Base-by-base conservation (phyloP, 1,139 yeast genomes). In the Geotrichum fermentans region DNA sequence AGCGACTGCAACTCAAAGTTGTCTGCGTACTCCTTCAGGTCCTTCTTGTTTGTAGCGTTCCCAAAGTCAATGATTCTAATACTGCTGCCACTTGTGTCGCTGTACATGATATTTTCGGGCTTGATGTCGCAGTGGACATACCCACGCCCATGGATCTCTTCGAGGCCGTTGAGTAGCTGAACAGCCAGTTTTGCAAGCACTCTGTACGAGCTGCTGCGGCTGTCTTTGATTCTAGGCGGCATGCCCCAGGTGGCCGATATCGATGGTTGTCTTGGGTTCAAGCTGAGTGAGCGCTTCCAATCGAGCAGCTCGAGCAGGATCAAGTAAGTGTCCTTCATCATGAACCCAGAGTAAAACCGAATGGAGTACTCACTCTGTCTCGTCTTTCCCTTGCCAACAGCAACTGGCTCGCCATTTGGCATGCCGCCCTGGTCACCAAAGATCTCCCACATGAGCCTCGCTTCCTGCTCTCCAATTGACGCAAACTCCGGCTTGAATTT, bases 41-140 rank as follows among this genome's bases (percentile, higher is more conserved):
- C 55, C 11, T 37, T 14, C 6, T 48, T 43, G 6, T 41, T 28
- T 2, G 53, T 51, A 1, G 63, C 58, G 43, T 59, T 60, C 13
- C 63, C 61, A 24, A 60, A 55, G 41, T 60, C 63, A 17, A 60
- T 54, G 7, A 60, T 40, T 43, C 58, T 59, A 40, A 60, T 43
- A 26, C 49, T 53, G 30, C 47, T 40, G n/a, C 30, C 21, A 17
- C 38, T 41, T 26, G 45, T 46, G 17, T 42, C 42, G 16, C 35
- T 48, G 42, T 55, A 60, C 73, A 86, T 68, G 35, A 86, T 76
- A 62, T 86, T 86, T 63, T 85, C 95, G 1, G 95, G 95, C 64
- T 86, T 84, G 56, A 86, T 73, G 62, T 86, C 95, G 65, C 95
- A 85, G 61, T 86, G 95, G 56, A 75, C 83, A 7, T 83, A 75